Conservation (phyloP, 495 filamentous ascomycete species). For the Bacidia rubella region DNA sequence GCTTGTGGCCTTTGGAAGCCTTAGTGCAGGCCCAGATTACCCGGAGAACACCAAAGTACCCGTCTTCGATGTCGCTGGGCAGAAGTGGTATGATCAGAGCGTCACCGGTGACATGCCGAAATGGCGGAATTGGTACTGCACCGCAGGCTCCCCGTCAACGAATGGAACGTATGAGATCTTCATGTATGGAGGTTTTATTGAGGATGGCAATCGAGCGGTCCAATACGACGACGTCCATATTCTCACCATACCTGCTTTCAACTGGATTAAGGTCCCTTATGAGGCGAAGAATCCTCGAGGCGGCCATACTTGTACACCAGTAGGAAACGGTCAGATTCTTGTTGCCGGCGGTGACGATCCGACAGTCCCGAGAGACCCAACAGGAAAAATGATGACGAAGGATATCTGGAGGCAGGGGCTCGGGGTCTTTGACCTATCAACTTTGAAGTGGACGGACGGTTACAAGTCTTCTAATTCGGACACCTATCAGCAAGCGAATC, state of each 20-base stretch:
- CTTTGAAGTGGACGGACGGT: slow-evolving; percentile 6
- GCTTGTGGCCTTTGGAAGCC: slow-evolving; percentile 11
- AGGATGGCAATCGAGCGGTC: not conserved
- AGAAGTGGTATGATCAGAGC: slow-evolving; percentile 15
- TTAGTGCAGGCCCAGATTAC: not conserved
- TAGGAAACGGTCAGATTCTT: slow-evolving; percentile 17
- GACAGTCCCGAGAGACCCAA: not conserved
- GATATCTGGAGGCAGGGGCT: slow-evolving; percentile 15
- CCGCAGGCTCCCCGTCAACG: slow-evolving; percentile 10
- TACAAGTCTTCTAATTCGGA: slow-evolving; percentile 2
- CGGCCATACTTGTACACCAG: slow-evolving; percentile 11
- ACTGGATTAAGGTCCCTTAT: slow-evolving; percentile 25
- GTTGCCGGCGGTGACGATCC: slow-evolving; percentile 12
- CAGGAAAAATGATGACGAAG: slow-evolving; percentile 2
- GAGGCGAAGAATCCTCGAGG: slow-evolving; percentile 10
- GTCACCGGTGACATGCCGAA: slow-evolving; percentile 12
- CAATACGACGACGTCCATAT: slow-evolving; percentile 18
- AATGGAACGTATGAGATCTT: slow-evolving; percentile 17
- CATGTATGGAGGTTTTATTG: slow-evolving; percentile 11
- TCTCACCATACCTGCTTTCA: slow-evolving; percentile 32
- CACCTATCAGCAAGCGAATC: slow-evolving; percentile 9
- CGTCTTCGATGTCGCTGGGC: slow-evolving; percentile 9
- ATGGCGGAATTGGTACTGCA: slow-evolving; percentile 5
- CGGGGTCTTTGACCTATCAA: slow-evolving; percentile 17
- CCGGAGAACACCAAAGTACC: slow-evolving; percentile 8